Percentiles rank a stretch among this genome's conserved stretches.
Conservation (phyloP, 768 basidiomycete genomes). For the Lactarius sp. region DNA sequence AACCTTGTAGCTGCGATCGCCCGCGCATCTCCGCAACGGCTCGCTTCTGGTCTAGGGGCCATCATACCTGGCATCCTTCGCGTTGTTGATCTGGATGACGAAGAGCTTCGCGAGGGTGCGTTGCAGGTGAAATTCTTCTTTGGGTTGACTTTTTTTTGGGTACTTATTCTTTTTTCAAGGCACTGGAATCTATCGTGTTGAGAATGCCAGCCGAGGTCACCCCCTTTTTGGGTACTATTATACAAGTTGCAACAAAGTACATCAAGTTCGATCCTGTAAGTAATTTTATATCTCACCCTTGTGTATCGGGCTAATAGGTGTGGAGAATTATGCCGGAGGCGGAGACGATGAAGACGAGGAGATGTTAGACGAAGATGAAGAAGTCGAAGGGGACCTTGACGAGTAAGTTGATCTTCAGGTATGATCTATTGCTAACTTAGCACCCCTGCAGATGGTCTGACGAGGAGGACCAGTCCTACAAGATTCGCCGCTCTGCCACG, state of each 20-base stretch:
- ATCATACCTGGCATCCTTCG: slow-evolving; percentile 70
- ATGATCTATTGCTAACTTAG: slow-evolving; percentile 14
- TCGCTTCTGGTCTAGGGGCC: slow-evolving; percentile 53
- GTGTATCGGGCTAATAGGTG: slow-evolving; percentile 13
- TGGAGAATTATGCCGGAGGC: slow-evolving; percentile 74
- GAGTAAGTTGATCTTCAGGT: slow-evolving; percentile 45
- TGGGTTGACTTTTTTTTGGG: not conserved
- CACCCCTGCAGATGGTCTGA: slow-evolving; percentile 72
- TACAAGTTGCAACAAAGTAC: slow-evolving; percentile 65
- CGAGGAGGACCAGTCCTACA: slow-evolving; percentile 98
- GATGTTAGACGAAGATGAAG: slow-evolving; percentile 62
- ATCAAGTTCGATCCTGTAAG: slow-evolving; percentile 93
- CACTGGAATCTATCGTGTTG: slow-evolving; percentile 79
- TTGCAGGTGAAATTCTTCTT: slow-evolving; percentile 51
- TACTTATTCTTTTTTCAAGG: slow-evolving; percentile 39
- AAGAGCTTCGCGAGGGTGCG: slow-evolving; percentile 75
- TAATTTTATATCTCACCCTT: slow-evolving; percentile 14
- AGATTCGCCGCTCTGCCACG: slow-evolving; percentile 89
- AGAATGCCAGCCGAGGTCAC: slow-evolving; percentile 81
- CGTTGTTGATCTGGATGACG: slow-evolving; percentile 68
- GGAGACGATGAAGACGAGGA: slow-evolving; percentile 62
- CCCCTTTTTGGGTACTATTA: slow-evolving; percentile 61
- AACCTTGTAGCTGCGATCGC: slow-evolving; percentile 78
- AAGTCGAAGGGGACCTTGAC: slow-evolving; percentile 74
- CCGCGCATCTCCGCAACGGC: slow-evolving; percentile 63